Percentiles rank a stretch among this genome's conserved stretches.
Conservation (phyloP, 768 basidiomycete genomes). For the Suillus fuscotomentosus region DNA sequence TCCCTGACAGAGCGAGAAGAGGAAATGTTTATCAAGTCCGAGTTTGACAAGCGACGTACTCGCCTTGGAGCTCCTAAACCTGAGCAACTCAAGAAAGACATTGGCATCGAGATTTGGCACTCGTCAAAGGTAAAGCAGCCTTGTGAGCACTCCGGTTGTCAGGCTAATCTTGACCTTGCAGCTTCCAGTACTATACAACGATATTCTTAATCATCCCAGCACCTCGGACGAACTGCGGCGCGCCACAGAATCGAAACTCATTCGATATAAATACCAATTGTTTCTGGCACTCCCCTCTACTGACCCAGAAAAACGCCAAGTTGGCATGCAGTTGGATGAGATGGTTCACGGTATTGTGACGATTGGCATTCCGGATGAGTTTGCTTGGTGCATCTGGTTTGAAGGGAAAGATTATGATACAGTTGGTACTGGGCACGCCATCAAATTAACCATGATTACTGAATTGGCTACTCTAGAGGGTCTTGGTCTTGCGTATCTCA, state of each 20-base stretch:
- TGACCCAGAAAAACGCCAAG: slow-evolving; percentile 39
- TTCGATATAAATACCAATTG: slow-evolving; percentile 60
- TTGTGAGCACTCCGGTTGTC: neutral
- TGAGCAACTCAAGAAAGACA: slow-evolving; percentile 58
- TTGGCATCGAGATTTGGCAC: slow-evolving; percentile 63
- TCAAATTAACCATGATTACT: slow-evolving; percentile 1
- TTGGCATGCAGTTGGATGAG: slow-evolving; percentile 66
- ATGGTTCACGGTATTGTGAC: slow-evolving; percentile 75
- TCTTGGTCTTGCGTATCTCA: slow-evolving; percentile 57
- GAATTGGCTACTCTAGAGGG: slow-evolving; percentile 41
- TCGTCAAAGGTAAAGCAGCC: slow-evolving; percentile 51
- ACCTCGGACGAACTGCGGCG: slow-evolving; percentile 82
- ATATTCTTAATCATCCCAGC: slow-evolving; percentile 78
- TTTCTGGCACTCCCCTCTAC: slow-evolving; percentile 58
- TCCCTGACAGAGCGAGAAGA: slow-evolving; percentile 64
- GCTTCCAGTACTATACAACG: slow-evolving; percentile 73
- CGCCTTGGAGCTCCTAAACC: slow-evolving; percentile 68
- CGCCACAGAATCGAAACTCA: slow-evolving; percentile 69
- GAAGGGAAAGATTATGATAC: slow-evolving; percentile 70
- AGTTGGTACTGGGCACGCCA: slow-evolving; percentile 48
- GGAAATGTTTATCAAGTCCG: slow-evolving; percentile 50
- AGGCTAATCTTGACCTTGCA: slow-evolving; percentile 25
- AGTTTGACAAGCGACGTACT: slow-evolving; percentile 75
- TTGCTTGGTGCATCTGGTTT: slow-evolving; percentile 78
- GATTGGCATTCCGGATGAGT: slow-evolving; percentile 71